Evolutionary conservation across 2,329 filamentous ascomycete genomes (phyloP).

Genomic region (Tricladium varicosporioides): DNA sequence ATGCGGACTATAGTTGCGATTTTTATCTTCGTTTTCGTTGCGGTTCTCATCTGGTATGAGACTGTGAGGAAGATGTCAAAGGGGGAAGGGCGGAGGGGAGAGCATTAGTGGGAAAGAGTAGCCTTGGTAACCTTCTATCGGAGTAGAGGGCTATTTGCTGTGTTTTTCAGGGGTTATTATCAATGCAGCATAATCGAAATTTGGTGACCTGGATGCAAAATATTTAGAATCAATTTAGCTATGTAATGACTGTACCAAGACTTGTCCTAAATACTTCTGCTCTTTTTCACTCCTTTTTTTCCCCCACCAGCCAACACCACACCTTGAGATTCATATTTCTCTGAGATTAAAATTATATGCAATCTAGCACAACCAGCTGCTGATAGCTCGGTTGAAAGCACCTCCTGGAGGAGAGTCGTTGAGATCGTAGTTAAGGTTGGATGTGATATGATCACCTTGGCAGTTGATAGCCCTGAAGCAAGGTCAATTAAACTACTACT

Average conservation of each 20-base stretch:
- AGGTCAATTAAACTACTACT: neutral
- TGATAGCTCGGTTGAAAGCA: neutral
- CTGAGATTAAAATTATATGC: neutral
- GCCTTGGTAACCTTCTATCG: too few relatives aligned
- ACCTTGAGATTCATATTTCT: too few relatives aligned
- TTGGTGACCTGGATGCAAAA: too few relatives aligned
- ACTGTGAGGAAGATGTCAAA: slow-evolving; percentile 51
- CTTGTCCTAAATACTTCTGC: too few relatives aligned
- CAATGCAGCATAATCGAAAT: too few relatives aligned
- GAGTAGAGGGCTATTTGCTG: too few relatives aligned
- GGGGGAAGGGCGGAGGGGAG: neutral
- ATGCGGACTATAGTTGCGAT: slow-evolving; percentile 49
- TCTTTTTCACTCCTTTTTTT: too few relatives aligned
- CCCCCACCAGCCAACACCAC: too few relatives aligned
- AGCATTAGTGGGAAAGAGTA: too few relatives aligned
- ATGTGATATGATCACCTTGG: neutral
- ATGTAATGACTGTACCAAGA: too few relatives aligned
- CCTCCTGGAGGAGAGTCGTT: neutral
- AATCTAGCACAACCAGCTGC: neutral
- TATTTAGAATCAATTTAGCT: too few relatives aligned
- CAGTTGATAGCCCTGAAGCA: neutral
- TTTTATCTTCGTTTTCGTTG: slow-evolving; percentile 52
- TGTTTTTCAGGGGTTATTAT: too few relatives aligned
- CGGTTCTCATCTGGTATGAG: slow-evolving; percentile 46
- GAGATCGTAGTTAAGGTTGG: neutral